These are phyloP conservation scores for Lenwebbia sp. DNA, from an alignment of 345 rosid genomes.

Conservation along the genomic window DNA sequence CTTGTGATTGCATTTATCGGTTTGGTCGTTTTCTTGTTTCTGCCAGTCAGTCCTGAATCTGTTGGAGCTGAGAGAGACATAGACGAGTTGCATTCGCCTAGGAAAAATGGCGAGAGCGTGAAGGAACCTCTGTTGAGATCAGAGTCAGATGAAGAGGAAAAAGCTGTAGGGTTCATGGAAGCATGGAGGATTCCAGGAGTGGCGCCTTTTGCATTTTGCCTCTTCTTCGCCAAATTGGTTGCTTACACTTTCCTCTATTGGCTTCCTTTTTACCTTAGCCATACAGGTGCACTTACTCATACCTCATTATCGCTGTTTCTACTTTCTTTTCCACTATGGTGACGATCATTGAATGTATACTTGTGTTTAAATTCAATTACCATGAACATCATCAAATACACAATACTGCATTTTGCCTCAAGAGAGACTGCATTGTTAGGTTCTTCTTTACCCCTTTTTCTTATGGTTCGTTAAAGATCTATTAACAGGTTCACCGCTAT, in stretches of 20 bases:
- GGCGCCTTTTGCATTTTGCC: slow-evolving; percentile 87
- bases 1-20: slow-evolving; percentile 43
- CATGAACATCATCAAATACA: neutral
- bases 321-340: neutral
- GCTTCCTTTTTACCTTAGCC: slow-evolving; percentile 95
- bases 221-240: slow-evolving; percentile 89
- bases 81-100: slow-evolving; percentile 37
- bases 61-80: slow-evolving; percentile 52
- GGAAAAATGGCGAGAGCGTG: slow-evolving; percentile 31
- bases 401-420: neutral
- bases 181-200: slow-evolving; percentile 98
- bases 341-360: neutral
- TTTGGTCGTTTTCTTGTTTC: slow-evolving; percentile 46
- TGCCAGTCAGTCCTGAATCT: slow-evolving; percentile 66
- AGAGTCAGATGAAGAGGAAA: slow-evolving; percentile 22
- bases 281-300: slow-evolving; percentile 52
- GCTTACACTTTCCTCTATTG: slow-evolving; percentile 97
- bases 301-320: neutral
- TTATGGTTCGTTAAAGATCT: neutral
- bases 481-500: neutral
- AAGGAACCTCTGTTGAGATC: slow-evolving; percentile 42
- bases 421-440: neutral
- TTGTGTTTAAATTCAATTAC: neutral
- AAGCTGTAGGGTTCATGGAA: slow-evolving; percentile 76
- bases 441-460: neutral